Evolutionary conservation across 495 filamentous ascomycete genomes (phyloP), one percentile per base, ranked within the genome.

Genomic region (Penicillium longicatenatum): DNA sequence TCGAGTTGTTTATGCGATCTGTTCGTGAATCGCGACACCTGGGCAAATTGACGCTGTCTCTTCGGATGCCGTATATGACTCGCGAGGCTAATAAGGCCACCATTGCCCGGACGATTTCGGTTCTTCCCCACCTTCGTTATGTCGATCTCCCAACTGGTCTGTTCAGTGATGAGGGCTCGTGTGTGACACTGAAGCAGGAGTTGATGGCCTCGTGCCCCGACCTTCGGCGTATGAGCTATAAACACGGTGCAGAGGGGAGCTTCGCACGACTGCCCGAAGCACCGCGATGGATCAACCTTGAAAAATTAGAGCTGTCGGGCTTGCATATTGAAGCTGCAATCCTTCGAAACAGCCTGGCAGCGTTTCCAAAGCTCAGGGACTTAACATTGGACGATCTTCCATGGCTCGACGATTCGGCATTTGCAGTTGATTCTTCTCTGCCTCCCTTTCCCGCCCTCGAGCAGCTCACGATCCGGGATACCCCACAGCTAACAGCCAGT

Each of bases 1-100:
- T 98, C 19, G 79, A 83, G 54, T 77, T 96, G 47, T 82, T 98
- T 43, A 89, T 86, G 68, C 85, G 90, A 42, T 87, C 92, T 0
- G 84, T 98, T 33, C 83, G 93, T 55, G 88, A 93, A 31, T 85
- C 88, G 29, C 80, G 81, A 22, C 79, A 80, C 9, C 75, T 94
- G 16, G 91, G 84, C 0, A 68, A 75, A 6, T 76, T 82, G 24
- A 90, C 97, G 11, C 74, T 88, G 57, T 89, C 87, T 54, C 75
- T 98, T 52, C 93, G 96, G 75, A 87, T 89, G 64, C 90, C 94
- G n/a, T 98, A 97, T 70, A 97, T 97, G 94, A 88, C 91, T 45
- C 86, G 94, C 43, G 93, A 97, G 73, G 87, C 88, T 7, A 89
- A 83, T 75, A 92, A 92, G 70, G 79, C 89, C 35, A 88, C 91